Conservation (phyloP, 1,284 basidiomycete genomes). For the Moesziomyces globuligerus region DNA sequence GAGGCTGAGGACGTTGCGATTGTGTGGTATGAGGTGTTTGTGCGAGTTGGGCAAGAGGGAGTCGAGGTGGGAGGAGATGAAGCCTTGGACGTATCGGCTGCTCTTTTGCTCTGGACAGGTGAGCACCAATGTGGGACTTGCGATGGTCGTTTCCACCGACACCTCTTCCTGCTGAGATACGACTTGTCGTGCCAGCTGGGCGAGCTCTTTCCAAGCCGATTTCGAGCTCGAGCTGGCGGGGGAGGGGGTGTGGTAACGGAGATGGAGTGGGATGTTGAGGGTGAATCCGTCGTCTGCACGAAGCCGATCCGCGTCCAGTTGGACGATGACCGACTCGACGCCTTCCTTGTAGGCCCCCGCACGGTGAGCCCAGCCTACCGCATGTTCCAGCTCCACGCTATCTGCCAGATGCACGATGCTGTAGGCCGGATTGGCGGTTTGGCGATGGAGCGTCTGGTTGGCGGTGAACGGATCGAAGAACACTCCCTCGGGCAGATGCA, state of each 20-base stretch:
- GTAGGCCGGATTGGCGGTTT: background rate
- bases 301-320: constrained; percentile 4
- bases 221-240: too few species aligned
- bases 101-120: constrained; percentile 1
- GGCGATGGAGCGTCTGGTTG: background rate
- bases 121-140: constrained; percentile 12
- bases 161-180: background rate
- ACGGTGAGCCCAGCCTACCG: constrained; percentile 14
- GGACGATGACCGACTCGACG: constrained; percentile 3
- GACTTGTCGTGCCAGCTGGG: background rate
- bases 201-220: constrained; percentile 1
- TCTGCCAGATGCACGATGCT: too few species aligned
- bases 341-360: constrained; percentile 1
- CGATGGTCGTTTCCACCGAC: background rate
- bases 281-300: background rate
- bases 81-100: constrained; percentile 9
- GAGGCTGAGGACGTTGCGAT: background rate
- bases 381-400: constrained; percentile 18
- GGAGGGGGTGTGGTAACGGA: constrained; percentile 13
- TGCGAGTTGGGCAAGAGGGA: constrained; percentile 17
- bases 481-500: constrained; percentile 24
- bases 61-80: background rate
- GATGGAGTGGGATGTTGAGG: constrained; percentile 18
- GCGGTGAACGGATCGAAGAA: constrained; percentile 42
- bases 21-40: constrained; percentile 3